Conservation (phyloP, 352 stramenopile genomes). For the Globisporangium recalcitrans region DNA sequence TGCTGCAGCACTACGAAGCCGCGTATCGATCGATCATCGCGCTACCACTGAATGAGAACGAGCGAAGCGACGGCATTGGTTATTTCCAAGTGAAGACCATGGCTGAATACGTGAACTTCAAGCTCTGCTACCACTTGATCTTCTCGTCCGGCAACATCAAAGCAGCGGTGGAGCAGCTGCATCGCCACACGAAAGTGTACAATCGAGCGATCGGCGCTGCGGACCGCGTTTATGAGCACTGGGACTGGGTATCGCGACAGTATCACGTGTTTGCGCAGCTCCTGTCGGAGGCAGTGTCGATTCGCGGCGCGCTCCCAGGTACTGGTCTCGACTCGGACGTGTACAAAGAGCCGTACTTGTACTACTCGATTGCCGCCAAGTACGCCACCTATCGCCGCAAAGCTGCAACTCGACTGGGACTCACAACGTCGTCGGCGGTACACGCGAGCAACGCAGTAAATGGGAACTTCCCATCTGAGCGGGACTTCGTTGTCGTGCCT, state of each 20-base stretch:
- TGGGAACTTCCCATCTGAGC: conserved; percentile 27
- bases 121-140: conserved; percentile 85
- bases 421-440: conserved; percentile 21
- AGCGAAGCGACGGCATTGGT: conserved; percentile 27
- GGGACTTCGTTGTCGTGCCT: conserved; percentile 67
- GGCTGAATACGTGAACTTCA: conserved; percentile 86
- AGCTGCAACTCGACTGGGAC: conserved; percentile 49
- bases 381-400: conserved; percentile 75
- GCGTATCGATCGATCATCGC: conserved; percentile 65
- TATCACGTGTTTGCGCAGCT: conserved; percentile 87
- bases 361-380: conserved; percentile 81
- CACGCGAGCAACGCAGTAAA: neutral
- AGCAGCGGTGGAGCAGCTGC: conserved; percentile 77
- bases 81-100: conserved; percentile 76
- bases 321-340: conserved; percentile 68
- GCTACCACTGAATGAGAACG: conserved; percentile 49
- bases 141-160: conserved; percentile 85
- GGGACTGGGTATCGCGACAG: conserved; percentile 79
- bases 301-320: conserved; percentile 48
- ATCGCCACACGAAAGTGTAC: conserved; percentile 76
- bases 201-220: conserved; percentile 40
- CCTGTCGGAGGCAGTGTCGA: conserved; percentile 61
- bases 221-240: conserved; percentile 74
- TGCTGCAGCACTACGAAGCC: conserved; percentile 80
- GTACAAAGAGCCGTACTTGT: conserved; percentile 87